Conservation (phyloP, 495 filamentous ascomycete genomes). For the Neohortaea acidophila region DNA sequence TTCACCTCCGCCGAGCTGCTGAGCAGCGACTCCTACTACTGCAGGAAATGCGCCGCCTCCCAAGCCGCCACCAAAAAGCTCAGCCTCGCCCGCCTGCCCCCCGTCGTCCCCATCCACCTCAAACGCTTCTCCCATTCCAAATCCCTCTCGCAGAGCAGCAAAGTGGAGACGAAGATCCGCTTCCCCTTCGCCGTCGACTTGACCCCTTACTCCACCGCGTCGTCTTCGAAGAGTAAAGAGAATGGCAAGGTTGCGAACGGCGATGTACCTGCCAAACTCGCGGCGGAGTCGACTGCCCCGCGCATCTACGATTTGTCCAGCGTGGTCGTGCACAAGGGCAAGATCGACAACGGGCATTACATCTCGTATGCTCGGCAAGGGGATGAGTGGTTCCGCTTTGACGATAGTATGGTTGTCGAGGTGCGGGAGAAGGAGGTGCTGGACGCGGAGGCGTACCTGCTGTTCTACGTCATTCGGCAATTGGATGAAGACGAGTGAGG, state of each 20-base stretch:
- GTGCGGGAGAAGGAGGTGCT: conserved; percentile 68
- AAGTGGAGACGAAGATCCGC: conserved; percentile 64
- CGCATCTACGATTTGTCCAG: conserved; percentile 63
- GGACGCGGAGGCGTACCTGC: conserved; percentile 63
- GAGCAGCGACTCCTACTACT: conserved; percentile 52
- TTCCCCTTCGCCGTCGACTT: conserved; percentile 81
- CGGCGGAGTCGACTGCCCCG: conserved; percentile 24
- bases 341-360: conserved; percentile 83
- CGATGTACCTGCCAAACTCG: not conserved
- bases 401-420: conserved; percentile 76
- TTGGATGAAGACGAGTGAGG: not conserved
- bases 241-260: conserved; percentile 4
- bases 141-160: conserved; percentile 33
- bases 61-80: conserved; percentile 64
- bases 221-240: conserved; percentile 19
- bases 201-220: conserved; percentile 65
- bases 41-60: conserved; percentile 53
- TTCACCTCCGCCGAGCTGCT: conserved; percentile 58
- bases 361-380: conserved; percentile 69
- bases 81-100: conserved; percentile 62
- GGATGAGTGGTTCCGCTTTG: conserved; percentile 82
- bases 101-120: conserved; percentile 78
- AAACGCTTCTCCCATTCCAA: conserved; percentile 32
- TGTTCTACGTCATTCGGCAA: conserved; percentile 49
- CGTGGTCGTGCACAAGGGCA: conserved; percentile 75